Percentiles rank a stretch among this genome's conserved stretches.
Evolutionary conservation across 78 protist species (phyloP).

Genomic region (Creolimax fragrantissima): DNA sequence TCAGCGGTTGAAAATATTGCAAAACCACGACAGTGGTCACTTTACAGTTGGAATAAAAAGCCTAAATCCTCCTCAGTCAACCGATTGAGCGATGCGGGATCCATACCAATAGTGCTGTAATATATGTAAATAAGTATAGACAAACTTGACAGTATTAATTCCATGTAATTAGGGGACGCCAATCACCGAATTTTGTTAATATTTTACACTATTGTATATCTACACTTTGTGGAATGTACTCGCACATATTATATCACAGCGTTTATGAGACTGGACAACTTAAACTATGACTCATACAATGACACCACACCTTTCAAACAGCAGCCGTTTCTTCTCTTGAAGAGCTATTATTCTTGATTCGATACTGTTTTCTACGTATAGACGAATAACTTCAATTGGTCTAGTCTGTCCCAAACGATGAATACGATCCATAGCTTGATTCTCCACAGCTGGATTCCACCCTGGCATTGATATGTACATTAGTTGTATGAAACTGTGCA

Average conservation of each 20-base stretch:
- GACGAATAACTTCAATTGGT: constrained; percentile 47
- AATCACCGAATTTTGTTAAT: too few species aligned
- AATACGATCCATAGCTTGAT: constrained; percentile 59
- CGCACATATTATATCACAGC: too few species aligned
- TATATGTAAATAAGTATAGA: too few species aligned
- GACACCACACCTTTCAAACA: neutral
- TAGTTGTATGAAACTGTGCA: too few species aligned
- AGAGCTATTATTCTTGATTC: constrained; percentile 61
- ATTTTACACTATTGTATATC: too few species aligned
- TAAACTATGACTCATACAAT: too few species aligned
- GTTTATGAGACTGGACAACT: too few species aligned
- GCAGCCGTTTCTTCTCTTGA: constrained; percentile 51
- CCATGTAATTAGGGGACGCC: too few species aligned
- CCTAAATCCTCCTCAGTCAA: constrained; percentile 22
- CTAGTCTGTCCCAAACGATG: constrained; percentile 68
- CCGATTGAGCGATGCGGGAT: neutral
- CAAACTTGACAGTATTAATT: too few species aligned
- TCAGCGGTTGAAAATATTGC: neutral
- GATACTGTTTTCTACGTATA: constrained; percentile 33
- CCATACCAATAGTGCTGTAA: constrained; percentile 23
- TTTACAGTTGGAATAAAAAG: constrained; percentile 22
- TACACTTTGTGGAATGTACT: too few species aligned
- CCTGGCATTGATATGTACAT: too few species aligned
- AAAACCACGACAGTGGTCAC: too few species aligned
- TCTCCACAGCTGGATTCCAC: constrained; percentile 33